Percentiles rank a stretch among this genome's conserved stretches.
Conservation (phyloP, 2,329 filamentous ascomycete genomes). For the Talaromyces albobiverticillius region DNA sequence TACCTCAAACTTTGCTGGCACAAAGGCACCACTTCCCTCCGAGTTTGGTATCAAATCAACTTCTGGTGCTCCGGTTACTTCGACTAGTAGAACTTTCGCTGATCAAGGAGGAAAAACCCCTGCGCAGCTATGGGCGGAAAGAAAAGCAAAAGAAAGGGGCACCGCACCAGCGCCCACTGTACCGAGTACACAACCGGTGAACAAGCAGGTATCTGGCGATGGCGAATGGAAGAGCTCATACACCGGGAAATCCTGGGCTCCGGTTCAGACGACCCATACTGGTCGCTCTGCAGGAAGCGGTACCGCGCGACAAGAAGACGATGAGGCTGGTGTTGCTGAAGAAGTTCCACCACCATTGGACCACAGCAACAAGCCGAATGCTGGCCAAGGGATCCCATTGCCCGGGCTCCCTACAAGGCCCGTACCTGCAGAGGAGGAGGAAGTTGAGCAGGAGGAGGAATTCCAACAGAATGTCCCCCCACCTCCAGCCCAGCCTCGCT, state of each 20-base stretch:
- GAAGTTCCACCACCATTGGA: slow-evolving; percentile 58
- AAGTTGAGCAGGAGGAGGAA: slow-evolving; percentile 44
- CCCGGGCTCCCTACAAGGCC: slow-evolving; percentile 58
- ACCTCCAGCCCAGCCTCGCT: slow-evolving; percentile 45
- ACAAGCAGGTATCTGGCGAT: slow-evolving; percentile 56
- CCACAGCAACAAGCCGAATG: slow-evolving; percentile 66
- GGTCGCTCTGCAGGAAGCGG: slow-evolving; percentile 59
- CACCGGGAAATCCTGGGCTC: slow-evolving; percentile 81
- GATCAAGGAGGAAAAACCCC: slow-evolving; percentile 95
- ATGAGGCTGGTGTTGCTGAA: slow-evolving; percentile 40
- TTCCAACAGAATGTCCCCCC: slow-evolving; percentile 32
- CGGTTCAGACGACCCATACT: slow-evolving; percentile 72
- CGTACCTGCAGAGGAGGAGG: slow-evolving; percentile 50
- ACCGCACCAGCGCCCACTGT: background rate
- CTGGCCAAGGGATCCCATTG: slow-evolving; percentile 67
- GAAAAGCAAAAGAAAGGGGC: slow-evolving; percentile 74
- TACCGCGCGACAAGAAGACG: slow-evolving; percentile 55
- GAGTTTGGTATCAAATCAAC: slow-evolving; percentile 62
- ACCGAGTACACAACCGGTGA: slow-evolving; percentile 18
- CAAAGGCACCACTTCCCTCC: slow-evolving; percentile 79
- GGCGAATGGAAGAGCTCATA: slow-evolving; percentile 89
- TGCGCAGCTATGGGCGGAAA: slow-evolving; percentile 95
- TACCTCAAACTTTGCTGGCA: slow-evolving; percentile 74
- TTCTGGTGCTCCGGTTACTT: slow-evolving; percentile 63
- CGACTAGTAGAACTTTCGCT: slow-evolving; percentile 88